Percentiles rank a stretch among this genome's conserved stretches.
Evolutionary conservation across 441 rosid genomes (phyloP).

Genomic region (Euphorbia celastroides): DNA sequence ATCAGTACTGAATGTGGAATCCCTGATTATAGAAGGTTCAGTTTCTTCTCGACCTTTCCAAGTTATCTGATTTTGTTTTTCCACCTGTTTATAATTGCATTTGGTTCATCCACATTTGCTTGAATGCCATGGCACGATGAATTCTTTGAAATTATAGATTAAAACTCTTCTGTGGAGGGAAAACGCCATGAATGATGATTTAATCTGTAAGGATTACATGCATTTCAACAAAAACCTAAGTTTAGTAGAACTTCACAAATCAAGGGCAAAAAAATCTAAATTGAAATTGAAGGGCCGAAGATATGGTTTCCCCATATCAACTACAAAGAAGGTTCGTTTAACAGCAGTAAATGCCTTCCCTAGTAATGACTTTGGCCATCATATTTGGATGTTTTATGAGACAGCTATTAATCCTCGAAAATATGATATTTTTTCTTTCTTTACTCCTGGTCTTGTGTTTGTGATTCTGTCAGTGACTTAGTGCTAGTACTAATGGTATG

Average conservation of each 20-base stretch:
- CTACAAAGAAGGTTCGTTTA: neutral
- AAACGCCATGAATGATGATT: neutral
- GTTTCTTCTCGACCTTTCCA: neutral
- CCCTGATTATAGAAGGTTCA: slow-evolving; percentile 92
- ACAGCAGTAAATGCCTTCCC: neutral
- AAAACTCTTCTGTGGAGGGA: too few species aligned
- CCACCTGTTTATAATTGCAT: neutral
- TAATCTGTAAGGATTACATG: neutral
- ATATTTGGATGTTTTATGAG: neutral
- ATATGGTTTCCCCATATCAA: neutral
- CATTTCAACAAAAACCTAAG: neutral
- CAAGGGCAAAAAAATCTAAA: neutral
- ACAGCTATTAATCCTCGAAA: neutral
- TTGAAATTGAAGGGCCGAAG: neutral
- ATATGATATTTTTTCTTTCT: neutral
- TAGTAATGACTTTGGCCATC: neutral
- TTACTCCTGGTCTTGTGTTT: neutral
- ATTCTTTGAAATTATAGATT: too few species aligned
- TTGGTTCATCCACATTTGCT: neutral
- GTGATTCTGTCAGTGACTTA: neutral
- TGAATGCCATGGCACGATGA: neutral
- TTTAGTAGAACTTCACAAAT: neutral
- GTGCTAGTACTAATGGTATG: neutral
- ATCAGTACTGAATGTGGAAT: slow-evolving; percentile 91
- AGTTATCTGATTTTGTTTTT: neutral